phyloP scores from a whole-genome alignment of 768 basidiomycete species.

The Pleurotus tuoliensis region DNA sequence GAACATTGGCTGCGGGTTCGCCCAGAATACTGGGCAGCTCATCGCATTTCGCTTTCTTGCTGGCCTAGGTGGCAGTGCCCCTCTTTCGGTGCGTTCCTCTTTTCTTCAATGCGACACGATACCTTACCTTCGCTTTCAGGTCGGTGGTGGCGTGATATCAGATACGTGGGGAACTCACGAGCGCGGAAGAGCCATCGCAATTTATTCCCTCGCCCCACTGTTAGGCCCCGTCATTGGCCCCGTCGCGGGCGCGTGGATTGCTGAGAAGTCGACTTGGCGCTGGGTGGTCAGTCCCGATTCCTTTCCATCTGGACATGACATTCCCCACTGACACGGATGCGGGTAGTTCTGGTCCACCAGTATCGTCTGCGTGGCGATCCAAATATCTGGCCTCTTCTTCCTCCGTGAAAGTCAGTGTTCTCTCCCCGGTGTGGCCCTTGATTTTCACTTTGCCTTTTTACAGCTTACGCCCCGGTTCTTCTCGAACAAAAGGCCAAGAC shows the following conservation, averaged over 20 bases:
- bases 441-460: no score
- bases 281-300: slow-evolving; percentile 53
- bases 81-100: slow-evolving; percentile 48
- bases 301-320: neutral
- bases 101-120: slow-evolving; percentile 29
- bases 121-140: slow-evolving; percentile 17
- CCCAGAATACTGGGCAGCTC: slow-evolving; percentile 51
- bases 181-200: slow-evolving; percentile 58
- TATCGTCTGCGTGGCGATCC: slow-evolving; percentile 51
- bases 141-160: slow-evolving; percentile 58
- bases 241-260: slow-evolving; percentile 62
- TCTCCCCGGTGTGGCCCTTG: no score
- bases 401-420: slow-evolving; percentile 57
- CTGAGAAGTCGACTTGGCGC: slow-evolving; percentile 61
- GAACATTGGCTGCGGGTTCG: slow-evolving; percentile 65
- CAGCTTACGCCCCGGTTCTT: slow-evolving; percentile 41
- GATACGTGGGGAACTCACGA: slow-evolving; percentile 58
- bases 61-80: slow-evolving; percentile 71
- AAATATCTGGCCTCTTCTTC: slow-evolving; percentile 50
- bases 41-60: slow-evolving; percentile 67
- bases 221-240: slow-evolving; percentile 66
- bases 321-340: no score
- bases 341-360: slow-evolving; percentile 63
- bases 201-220: slow-evolving; percentile 63
- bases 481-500: slow-evolving; percentile 47